These are phyloP conservation scores for Dovyalis caffra DNA, from an alignment of 345 rosid species.

Conservation along the genomic window DNA sequence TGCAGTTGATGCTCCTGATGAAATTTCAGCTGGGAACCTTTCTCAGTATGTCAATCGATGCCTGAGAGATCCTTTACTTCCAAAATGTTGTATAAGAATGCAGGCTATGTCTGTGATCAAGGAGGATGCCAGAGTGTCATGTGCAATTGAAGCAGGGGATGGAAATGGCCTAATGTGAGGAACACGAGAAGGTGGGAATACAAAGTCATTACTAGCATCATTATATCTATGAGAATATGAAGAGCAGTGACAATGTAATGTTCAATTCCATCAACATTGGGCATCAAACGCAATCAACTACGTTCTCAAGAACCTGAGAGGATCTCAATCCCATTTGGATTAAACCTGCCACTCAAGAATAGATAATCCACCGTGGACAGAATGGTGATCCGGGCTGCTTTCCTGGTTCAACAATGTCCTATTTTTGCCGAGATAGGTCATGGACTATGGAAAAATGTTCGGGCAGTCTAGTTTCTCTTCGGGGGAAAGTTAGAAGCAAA, in stretches of 20 bases:
- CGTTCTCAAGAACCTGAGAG: too few relatives aligned
- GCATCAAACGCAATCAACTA: too few relatives aligned
- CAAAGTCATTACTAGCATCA: background rate
- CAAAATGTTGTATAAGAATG: background rate
- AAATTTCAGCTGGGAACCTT: background rate
- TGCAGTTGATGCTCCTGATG: slow-evolving; percentile 2
- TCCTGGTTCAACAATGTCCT: too few relatives aligned
- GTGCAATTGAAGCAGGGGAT: background rate
- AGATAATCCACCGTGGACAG: too few relatives aligned
- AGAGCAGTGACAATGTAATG: background rate
- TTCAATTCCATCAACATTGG: too few relatives aligned
- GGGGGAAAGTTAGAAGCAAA: too few relatives aligned
- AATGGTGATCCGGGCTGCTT: too few relatives aligned
- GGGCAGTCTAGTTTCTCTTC: too few relatives aligned
- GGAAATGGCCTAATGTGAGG: background rate
- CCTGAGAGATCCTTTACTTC: background rate
- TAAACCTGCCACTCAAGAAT: too few relatives aligned
- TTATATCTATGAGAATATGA: background rate
- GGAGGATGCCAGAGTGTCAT: background rate
- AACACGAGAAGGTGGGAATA: background rate
- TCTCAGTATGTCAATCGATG: background rate
- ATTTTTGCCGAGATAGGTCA: too few relatives aligned
- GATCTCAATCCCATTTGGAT: too few relatives aligned
- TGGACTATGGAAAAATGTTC: too few relatives aligned
- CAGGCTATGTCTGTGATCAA: background rate